Evolutionary conservation across 768 basidiomycete genomes (phyloP), one percentile per base, ranked within the genome.

Genomic region (Tylopilus cervinicoccineus): DNA sequence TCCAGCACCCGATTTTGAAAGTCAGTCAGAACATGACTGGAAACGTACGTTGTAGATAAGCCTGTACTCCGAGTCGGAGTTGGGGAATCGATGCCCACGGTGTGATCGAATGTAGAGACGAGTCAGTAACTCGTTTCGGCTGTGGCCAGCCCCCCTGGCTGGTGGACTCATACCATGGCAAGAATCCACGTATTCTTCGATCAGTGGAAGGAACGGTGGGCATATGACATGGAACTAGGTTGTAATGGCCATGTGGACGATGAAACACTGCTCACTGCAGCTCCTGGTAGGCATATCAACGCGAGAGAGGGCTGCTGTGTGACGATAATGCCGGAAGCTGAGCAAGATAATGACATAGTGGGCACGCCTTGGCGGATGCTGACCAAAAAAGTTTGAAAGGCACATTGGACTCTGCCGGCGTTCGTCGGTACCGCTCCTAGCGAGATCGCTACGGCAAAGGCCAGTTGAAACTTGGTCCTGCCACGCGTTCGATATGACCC

Each of bases 1-100:
- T 22, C 20, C 50, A 58, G 14, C 19, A 10, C 27, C 38, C 7
- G 20, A 47, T 47, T 50, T 50, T 28, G 50, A 40, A 31, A 23
- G 28, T 13, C 26, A 22, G 9, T 39, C 7, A 20, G 42, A 27
- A 8, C 48, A 39, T 31, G 34, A 36, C 32, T 37, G 31, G 24
- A 17, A 43, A 47, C 38, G 6, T 27, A 28, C 36, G 22, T 10
- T 23, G 19, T 22, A 28, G 32, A 34, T 7, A 1, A 5, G 5
- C 19, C 26, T 27, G 26, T 36, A 20, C 34, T 20, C 12, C 26
- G 19, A 32, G 7, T 19, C 29, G 12, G 10, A 22, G 8, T 12
- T 16, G 14, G 17, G 16, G 14, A 8, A 50, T 32, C 22, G 5
- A 23, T 16, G n/a, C 13, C 2, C 16, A 8, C 31, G 13, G 7